Evolutionary conservation across 768 basidiomycete genomes (phyloP).

Genomic region (Tremella yokohamensis): DNA sequence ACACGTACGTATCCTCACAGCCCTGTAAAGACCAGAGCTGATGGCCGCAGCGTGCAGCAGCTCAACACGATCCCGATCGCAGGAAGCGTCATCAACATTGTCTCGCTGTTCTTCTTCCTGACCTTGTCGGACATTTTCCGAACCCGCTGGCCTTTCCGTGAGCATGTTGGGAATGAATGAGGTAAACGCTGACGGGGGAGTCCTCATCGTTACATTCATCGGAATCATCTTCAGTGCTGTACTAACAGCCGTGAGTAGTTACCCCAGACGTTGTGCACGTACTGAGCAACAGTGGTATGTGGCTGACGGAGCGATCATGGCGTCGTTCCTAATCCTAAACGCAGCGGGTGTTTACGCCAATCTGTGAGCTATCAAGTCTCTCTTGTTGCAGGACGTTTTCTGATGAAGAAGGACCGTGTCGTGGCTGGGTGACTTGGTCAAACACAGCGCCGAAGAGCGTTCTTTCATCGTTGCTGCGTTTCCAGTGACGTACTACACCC

Average conservation of each 20-base stretch:
- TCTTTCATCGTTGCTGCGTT: constrained; percentile 9
- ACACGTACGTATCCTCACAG: constrained; percentile 3
- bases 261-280: background rate
- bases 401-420: constrained; percentile 3
- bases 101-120: constrained; percentile 10
- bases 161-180: background rate
- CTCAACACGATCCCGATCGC: constrained; percentile 12
- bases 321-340: constrained; percentile 9
- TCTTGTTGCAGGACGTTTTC: background rate
- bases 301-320: constrained; percentile 8
- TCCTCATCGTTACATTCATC: background rate
- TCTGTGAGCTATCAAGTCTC: constrained; percentile 3
- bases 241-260: constrained; percentile 4
- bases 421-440: constrained; percentile 8
- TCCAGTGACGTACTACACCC: constrained; percentile 7
- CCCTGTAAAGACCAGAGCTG: background rate
- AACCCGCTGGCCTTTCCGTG: constrained; percentile 10
- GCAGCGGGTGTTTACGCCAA: background rate
- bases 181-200: background rate
- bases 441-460: constrained; percentile 12
- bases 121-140: constrained; percentile 9
- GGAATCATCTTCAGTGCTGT: constrained; percentile 12
- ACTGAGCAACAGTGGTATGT: constrained; percentile 8
- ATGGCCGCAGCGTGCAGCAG: background rate
- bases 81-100: constrained; percentile 7